Percentiles rank a stretch among this genome's conserved stretches.
Conservation (phyloP, 2,329 filamentous ascomycete genomes). For the Drechmeria coniospora region DNA sequence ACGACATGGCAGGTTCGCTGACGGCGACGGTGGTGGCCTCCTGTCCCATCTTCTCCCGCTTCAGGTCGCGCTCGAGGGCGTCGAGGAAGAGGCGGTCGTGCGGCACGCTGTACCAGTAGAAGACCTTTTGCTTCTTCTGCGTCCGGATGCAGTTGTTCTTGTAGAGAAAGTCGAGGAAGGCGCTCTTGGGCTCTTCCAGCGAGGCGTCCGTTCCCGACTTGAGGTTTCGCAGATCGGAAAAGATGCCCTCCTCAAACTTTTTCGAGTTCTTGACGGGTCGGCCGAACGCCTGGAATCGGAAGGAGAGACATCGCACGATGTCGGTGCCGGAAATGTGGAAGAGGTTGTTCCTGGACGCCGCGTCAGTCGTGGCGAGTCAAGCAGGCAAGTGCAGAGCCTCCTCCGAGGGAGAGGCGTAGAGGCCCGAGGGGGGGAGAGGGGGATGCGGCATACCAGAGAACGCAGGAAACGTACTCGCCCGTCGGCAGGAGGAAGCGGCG, state of each 20-base stretch:
- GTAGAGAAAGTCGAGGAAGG: constrained; percentile 96
- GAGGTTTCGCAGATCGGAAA: constrained; percentile 93
- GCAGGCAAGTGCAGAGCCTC: background rate
- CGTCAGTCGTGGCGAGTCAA: background rate
- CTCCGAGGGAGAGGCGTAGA: background rate
- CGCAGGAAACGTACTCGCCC: constrained; percentile 96
- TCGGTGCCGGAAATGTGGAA: constrained; percentile 99
- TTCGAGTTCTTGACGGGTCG: constrained; percentile 98
- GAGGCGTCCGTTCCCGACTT: constrained; percentile 98
- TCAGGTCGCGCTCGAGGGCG: constrained; percentile 89
- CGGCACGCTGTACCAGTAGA: constrained; percentile 99
- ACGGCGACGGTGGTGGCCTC: constrained; percentile 94
- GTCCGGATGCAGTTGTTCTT: constrained; percentile 99
- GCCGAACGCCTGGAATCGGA: constrained; percentile 96
- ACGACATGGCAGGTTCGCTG: constrained; percentile 91
- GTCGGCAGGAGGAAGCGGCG: constrained; percentile 88
- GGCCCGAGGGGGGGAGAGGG: background rate
- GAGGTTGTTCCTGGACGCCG: constrained; percentile 58
- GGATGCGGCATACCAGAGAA: constrained; percentile 72
- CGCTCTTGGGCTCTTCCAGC: constrained; percentile 95
- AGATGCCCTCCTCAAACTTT: constrained; percentile 99
- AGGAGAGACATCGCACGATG: constrained; percentile 94
- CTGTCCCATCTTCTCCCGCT: constrained; percentile 98
- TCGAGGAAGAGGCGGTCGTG: constrained; percentile 96
- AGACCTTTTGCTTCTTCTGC: constrained; percentile 99